A percentile compares a stretch with the other conserved stretches of the same genome.
phyloP scores from a whole-genome alignment of 2,329 filamentous ascomycete species.

The Pestalotiopsis sp. region DNA sequence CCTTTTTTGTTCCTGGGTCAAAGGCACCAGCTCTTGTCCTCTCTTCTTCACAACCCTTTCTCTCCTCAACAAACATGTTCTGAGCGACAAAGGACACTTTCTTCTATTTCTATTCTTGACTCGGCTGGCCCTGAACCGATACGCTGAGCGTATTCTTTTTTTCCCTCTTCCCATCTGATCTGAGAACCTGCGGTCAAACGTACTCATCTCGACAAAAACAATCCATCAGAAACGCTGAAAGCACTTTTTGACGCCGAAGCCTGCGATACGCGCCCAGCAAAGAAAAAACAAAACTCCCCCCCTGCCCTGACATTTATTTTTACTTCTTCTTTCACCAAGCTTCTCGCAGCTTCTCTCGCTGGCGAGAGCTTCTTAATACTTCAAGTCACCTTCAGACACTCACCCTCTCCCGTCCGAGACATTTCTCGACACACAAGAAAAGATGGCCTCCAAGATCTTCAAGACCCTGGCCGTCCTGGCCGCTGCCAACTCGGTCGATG shows the following conservation, averaged over 20 bases:
- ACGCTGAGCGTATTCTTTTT: constrained; percentile 20
- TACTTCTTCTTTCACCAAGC: not conserved
- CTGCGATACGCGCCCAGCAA: not conserved
- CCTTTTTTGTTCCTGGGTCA: not conserved
- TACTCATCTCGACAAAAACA: not conserved
- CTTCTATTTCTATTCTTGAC: constrained; percentile 25
- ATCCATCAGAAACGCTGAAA: not conserved
- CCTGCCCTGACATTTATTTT: not conserved
- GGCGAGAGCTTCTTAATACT: constrained; percentile 3
- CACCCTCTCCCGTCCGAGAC: not conserved
- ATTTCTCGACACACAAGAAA: constrained; percentile 19
- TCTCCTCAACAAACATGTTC: constrained; percentile 5
- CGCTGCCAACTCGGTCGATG: constrained; percentile 37
- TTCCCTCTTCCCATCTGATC: not conserved
- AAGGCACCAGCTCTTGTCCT: constrained; percentile 11
- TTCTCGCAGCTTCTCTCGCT: constrained; percentile 4
- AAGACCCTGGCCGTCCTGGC: constrained; percentile 30
- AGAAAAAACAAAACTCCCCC: not conserved
- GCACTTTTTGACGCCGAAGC: not conserved
- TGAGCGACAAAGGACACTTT: constrained; percentile 7
- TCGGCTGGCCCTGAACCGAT: constrained; percentile 16
- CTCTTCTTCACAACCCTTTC: constrained; percentile 18
- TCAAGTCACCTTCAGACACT: constrained; percentile 10
- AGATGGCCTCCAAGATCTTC: constrained; percentile 14
- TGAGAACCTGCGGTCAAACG: not conserved